Conservation (phyloP, 257 asterid species). For the Ajuga chamaepitys region DNA sequence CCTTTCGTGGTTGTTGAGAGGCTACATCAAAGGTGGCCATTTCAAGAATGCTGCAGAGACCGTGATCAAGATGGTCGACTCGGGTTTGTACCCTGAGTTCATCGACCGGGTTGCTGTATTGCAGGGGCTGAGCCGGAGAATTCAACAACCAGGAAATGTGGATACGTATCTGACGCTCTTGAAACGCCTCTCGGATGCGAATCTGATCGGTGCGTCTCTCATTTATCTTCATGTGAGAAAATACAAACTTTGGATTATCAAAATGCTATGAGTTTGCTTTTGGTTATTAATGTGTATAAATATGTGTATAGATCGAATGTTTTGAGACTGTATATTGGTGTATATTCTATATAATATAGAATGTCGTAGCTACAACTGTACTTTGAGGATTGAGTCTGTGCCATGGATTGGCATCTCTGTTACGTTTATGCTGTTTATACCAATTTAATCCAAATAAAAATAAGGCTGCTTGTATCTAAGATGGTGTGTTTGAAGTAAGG, state of each 20-base stretch:
- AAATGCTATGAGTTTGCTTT: conserved; percentile 46
- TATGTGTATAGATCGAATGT: conserved; percentile 7
- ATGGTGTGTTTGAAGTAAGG: too few relatives aligned
- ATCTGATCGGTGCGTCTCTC: conserved; percentile 62
- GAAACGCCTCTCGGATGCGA: conserved; percentile 67
- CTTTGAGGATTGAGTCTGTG: neutral
- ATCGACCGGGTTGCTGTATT: conserved; percentile 73
- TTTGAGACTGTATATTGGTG: neutral
- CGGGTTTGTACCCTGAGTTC: conserved; percentile 63
- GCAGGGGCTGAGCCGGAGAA: conserved; percentile 64
- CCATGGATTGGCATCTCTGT: neutral
- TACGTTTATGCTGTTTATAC: neutral
- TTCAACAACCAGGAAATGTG: conserved; percentile 47
- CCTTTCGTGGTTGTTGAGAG: conserved; percentile 79
- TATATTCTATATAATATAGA: conserved; percentile 6
- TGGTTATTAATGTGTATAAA: neutral
- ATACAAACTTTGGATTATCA: conserved; percentile 72
- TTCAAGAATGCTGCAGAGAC: conserved; percentile 76
- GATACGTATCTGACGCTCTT: conserved; percentile 68
- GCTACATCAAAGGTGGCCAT: conserved; percentile 92
- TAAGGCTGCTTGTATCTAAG: too few relatives aligned
- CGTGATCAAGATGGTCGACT: conserved; percentile 63
- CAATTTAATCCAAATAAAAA: too few relatives aligned
- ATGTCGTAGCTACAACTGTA: neutral
- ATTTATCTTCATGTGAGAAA: conserved; percentile 68